Evolutionary conservation across 805 yeast genomes (phyloP).

Genomic region (Saturnispora sekii): DNA sequence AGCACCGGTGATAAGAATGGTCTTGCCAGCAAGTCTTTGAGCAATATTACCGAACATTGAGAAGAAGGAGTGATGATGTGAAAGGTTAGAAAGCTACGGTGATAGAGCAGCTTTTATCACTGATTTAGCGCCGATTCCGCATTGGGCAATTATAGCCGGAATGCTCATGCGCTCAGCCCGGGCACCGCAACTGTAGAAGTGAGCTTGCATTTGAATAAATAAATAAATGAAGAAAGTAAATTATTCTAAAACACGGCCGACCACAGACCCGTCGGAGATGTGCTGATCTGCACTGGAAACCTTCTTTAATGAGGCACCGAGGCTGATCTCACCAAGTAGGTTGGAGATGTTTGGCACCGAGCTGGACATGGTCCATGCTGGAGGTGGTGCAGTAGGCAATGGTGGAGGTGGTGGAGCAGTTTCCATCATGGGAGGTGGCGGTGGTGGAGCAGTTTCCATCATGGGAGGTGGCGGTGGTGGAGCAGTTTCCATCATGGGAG

Average conservation of each 20-base stretch:
- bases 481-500: constrained; percentile 21
- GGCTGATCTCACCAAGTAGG: constrained; percentile 46
- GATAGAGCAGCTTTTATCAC: too few relatives aligned
- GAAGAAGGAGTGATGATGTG: background rate
- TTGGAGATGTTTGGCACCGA: constrained; percentile 27
- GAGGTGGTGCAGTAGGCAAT: too few relatives aligned
- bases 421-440: constrained; percentile 29
- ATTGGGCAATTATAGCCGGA: background rate
- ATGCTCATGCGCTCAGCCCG: background rate
- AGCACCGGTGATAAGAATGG: constrained; percentile 88
- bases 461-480: constrained; percentile 29
- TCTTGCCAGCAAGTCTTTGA: constrained; percentile 69
- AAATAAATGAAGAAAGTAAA: background rate
- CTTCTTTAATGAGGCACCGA: constrained; percentile 42
- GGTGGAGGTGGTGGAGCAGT: constrained; percentile 26
- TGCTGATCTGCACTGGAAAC: constrained; percentile 41
- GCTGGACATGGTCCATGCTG: constrained; percentile 12
- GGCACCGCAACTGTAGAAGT: background rate
- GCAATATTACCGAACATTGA: constrained; percentile 45
- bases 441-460: constrained; percentile 24
- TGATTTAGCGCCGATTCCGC: background rate
- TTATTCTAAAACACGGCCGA: constrained; percentile 38
- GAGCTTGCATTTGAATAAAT: constrained; percentile 7
- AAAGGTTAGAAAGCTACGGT: background rate
- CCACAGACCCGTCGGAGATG: constrained; percentile 35